These are phyloP conservation scores for Pholiota adiposa DNA, from an alignment of 1,284 basidiomycete species.

Conservation along the genomic window DNA sequence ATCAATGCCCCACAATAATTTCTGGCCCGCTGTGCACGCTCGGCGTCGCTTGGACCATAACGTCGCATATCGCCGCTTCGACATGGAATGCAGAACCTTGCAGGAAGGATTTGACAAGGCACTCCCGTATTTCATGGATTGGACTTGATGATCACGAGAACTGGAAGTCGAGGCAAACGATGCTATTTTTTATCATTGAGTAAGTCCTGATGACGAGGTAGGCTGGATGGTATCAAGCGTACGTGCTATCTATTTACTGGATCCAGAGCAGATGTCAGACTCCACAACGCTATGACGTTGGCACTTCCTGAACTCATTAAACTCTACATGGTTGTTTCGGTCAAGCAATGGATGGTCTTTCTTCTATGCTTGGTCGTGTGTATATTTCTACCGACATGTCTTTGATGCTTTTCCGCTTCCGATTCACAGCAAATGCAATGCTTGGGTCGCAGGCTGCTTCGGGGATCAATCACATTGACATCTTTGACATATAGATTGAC, in stretches of 20 bases:
- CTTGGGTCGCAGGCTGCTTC: not conserved
- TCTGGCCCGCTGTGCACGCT: not conserved
- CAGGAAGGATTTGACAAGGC: no score
- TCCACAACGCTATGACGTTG: not conserved
- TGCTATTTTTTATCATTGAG: no score
- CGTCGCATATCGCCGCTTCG: no score
- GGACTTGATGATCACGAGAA: no score
- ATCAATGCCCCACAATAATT: not conserved
- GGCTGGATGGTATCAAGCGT: no score
- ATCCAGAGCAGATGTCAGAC: no score
- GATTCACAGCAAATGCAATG: not conserved
- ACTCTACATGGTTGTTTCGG: not conserved
- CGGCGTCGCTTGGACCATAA: no score
- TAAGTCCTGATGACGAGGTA: no score
- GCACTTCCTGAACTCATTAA: not conserved
- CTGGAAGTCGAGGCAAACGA: no score
- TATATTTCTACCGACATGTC: not conserved
- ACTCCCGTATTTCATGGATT: no score
- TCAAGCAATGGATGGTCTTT: not conserved
- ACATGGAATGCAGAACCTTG: no score
- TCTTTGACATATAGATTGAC: conserved; percentile 15
- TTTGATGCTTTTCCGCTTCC: not conserved
- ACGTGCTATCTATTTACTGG: no score
- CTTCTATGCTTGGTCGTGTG: not conserved
- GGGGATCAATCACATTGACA: conserved; percentile 1